Percentiles rank a stretch among this genome's conserved stretches.
Evolutionary conservation across 768 basidiomycete genomes (phyloP).

Genomic region (Leucocoprinus birnbaumii): DNA sequence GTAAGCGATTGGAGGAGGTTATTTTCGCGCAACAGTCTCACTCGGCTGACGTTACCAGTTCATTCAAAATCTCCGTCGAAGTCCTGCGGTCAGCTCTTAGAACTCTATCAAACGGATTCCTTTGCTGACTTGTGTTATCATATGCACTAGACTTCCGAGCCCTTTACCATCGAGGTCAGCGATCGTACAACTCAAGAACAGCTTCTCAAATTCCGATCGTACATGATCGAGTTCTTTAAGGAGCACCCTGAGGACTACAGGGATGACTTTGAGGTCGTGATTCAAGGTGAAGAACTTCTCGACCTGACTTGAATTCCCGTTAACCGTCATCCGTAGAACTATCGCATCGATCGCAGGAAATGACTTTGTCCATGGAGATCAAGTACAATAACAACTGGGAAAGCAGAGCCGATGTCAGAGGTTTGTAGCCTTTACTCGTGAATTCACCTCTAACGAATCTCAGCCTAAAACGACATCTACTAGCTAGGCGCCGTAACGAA

Average conservation of each 20-base stretch:
- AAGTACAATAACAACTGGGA: slow-evolving; percentile 90
- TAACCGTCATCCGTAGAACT: slow-evolving; percentile 47
- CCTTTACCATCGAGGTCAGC: slow-evolving; percentile 62
- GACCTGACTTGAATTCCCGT: slow-evolving; percentile 3
- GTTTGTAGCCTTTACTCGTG: no score
- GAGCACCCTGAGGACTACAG: no score
- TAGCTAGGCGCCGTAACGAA: no score
- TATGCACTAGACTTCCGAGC: slow-evolving; percentile 63
- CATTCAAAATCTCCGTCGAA: slow-evolving; percentile 70
- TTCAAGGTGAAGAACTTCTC: background rate
- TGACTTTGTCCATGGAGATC: slow-evolving; percentile 77
- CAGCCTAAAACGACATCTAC: no score
- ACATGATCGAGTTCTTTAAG: no score
- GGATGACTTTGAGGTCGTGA: background rate
- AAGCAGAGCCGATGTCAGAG: background rate
- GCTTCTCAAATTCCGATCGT: no score
- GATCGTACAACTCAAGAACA: no score
- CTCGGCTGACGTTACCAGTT: slow-evolving; percentile 36
- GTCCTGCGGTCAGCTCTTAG: slow-evolving; percentile 49
- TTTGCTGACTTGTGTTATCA: background rate
- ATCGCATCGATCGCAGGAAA: slow-evolving; percentile 69
- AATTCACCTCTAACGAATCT: no score
- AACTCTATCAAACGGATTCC: background rate
- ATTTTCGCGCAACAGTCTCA: background rate
- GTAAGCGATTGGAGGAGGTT: slow-evolving; percentile 27